Base-by-base conservation (phyloP, 805 yeast genomes). In the Saccharomycopsis sp. region DNA sequence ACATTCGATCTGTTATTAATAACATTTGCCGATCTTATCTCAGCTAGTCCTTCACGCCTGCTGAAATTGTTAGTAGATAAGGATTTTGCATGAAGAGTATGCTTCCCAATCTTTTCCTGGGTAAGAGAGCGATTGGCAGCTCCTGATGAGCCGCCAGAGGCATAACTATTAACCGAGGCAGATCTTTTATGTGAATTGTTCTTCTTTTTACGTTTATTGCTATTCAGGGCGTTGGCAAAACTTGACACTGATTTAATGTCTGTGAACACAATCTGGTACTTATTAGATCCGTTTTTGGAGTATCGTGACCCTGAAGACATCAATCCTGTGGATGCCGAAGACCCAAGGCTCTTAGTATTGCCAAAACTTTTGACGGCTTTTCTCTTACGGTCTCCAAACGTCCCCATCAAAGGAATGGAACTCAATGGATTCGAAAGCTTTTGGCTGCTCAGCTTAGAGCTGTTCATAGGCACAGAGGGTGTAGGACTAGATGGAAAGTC, bases 381-480 rank as follows among this genome's bases (percentile, higher is more conserved):
- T 44, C 49, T 38, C 3, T 47, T 51, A 7, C 24, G 51, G 15
- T 59, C 62, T 15, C 54, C 60, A 57, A 59, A 59, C 9, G 62
- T 59, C 17, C 62, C 62, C 62, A 59, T 59, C 3, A 47, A n/a
- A 8, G 62, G 62, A n/a, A 55, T 38, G n/a, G 58, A 41, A 14
- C 49, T 44, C 22, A 44, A 44, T 8, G 49, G 20, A 17, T n/a
- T 5, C 8, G 49, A 44, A 17, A 19, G 22, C 8, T n/a, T 44
- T 7, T n/a, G 19, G 8, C 5, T 17, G 8, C 22, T 17, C 22
- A 3, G 22, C 19, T n/a, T 44, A 12, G 49, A 12, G 8, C 42
- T 42, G n/a, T 25, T 34, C 23, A 24, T 2, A 19, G 57, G 3
- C 17, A 29, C 3, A 25, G 23, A 52, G 5, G 60, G 60, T 2